phyloP scores from a whole-genome alignment of 2,329 filamentous ascomycete genomes.

The Ascochyta fabae region DNA sequence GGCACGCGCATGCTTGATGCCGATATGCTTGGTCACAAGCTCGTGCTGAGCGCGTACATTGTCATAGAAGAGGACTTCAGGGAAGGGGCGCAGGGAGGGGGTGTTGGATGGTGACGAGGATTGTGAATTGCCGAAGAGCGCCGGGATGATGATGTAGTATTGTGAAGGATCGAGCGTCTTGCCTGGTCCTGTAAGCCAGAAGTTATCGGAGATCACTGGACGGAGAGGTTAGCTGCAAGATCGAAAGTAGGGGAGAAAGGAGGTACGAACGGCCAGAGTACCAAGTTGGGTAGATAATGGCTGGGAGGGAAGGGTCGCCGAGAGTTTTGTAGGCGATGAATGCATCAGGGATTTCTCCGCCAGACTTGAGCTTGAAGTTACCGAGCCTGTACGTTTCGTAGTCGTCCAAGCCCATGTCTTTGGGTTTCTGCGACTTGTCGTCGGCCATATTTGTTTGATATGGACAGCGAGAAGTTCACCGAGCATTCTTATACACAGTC shows the following conservation, averaged over 20 bases:
- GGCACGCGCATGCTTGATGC: conserved; percentile 64
- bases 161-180: conserved; percentile 69
- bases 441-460: conserved; percentile 2
- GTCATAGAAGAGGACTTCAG: conserved; percentile 69
- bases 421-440: not conserved
- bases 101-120: conserved; percentile 72
- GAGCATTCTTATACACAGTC: not conserved
- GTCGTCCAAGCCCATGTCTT: conserved; percentile 35
- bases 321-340: conserved; percentile 80
- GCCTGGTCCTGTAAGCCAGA: conserved; percentile 73
- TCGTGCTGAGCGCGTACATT: conserved; percentile 72
- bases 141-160: conserved; percentile 73
- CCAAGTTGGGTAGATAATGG: conserved; percentile 80
- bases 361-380: conserved; percentile 71
- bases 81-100: conserved; percentile 62
- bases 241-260: conserved; percentile 14
- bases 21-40: conserved; percentile 68
- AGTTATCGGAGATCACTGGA: conserved; percentile 69
- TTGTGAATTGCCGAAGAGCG: conserved; percentile 72
- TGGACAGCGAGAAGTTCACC: too few species aligned
- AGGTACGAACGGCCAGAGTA: conserved; percentile 65
- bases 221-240: conserved; percentile 1
- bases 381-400: conserved; percentile 66
- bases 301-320: conserved; percentile 66
- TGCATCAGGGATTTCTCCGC: conserved; percentile 66